phyloP scores from a whole-genome alignment of 1,139 yeast species.

The Taphrina communis region DNA sequence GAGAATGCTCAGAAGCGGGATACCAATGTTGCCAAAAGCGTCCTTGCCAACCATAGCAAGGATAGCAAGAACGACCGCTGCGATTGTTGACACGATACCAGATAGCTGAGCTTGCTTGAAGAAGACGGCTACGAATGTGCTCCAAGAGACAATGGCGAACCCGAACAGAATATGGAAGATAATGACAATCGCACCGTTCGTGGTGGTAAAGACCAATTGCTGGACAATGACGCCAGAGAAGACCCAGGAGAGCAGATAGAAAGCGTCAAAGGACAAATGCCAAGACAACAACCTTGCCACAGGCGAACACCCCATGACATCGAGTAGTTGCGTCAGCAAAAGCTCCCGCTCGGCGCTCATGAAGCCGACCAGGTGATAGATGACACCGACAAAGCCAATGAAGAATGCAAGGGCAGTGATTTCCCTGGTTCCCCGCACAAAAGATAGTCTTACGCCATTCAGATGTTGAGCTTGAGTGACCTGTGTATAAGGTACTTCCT shows the following conservation, averaged over 20 bases:
- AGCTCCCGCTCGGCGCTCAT: slow-evolving; percentile 52
- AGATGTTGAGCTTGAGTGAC: slow-evolving; percentile 48
- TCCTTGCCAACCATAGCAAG: slow-evolving; percentile 50
- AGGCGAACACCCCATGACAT: slow-evolving; percentile 51
- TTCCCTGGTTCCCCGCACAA: slow-evolving; percentile 49
- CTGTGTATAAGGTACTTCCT: slow-evolving; percentile 51
- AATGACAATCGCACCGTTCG: slow-evolving; percentile 50
- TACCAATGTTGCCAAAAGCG: slow-evolving; percentile 47
- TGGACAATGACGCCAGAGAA: slow-evolving; percentile 49
- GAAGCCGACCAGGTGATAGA: slow-evolving; percentile 52
- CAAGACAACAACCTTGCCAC: slow-evolving; percentile 49
- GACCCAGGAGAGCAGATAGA: slow-evolving; percentile 52
- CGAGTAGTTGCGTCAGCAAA: slow-evolving; percentile 51
- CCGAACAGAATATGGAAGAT: slow-evolving; percentile 52
- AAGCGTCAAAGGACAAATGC: slow-evolving; percentile 49
- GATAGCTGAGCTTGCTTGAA: slow-evolving; percentile 52
- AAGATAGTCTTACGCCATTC: slow-evolving; percentile 48
- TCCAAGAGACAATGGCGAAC: slow-evolving; percentile 50
- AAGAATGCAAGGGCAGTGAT: slow-evolving; percentile 53
- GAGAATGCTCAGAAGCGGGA: slow-evolving; percentile 50
- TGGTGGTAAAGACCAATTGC: slow-evolving; percentile 47
- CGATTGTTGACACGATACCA: slow-evolving; percentile 52
- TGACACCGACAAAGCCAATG: slow-evolving; percentile 52
- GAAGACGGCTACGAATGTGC: slow-evolving; percentile 51
- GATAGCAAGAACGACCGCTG: slow-evolving; percentile 51